Base-by-base conservation (phyloP, 352 stramenopile genomes). In the Thraustochytrium striatum region DNA sequence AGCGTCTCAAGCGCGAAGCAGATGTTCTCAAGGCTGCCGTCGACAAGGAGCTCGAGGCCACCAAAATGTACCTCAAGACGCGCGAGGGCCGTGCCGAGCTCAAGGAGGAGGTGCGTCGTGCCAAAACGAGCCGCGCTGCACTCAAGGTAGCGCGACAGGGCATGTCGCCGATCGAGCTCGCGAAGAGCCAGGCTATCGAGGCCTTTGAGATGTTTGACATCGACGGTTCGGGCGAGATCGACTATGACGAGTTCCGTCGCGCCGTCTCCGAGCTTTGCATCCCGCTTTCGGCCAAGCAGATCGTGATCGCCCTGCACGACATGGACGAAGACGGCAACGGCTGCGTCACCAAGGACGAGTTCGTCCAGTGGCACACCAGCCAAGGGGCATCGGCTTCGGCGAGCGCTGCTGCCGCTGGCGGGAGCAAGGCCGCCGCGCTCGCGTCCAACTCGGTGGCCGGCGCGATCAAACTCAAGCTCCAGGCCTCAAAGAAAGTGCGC, bases 121-220 rank as follows among this genome's bases (percentile, higher is more conserved):
- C 65, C 44, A 39, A 61, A 8, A 25, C 25, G 21, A 21, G 41
- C 1, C 43, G 65, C 16, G 3, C 21, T 9, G 44, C 39, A 68
- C 52, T 30, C 21, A 58, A 75, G 30, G 65, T 41, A 9, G n/a
- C 21, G 21, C 65, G 65, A 7, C 16, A 5, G 39, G 3, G 21
- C 0, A 75, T 75, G 65, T 35, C 21, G 21, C 44, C 44, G 5
- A 30, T 61, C 3, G n/a, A 72, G 28, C 52, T 75, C 11, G 32
- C 30, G 32, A 16, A 3, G 19, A 75, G 65, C 47, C 39, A 36
- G 13, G 65, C 65, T 19, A 43, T 61, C n/a, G 65, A 75, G 50
- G 65, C 65, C n/a, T 75, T 75, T 25, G 65, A 75, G 65, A 30
- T 75, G 7, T 75, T 75, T 25, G 65, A 75, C 25, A 21, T 75